Percentiles rank a stretch among this genome's conserved stretches.
Evolutionary conservation across 2,329 filamentous ascomycete species (phyloP).

Genomic region (Herpotrichia juniperi): DNA sequence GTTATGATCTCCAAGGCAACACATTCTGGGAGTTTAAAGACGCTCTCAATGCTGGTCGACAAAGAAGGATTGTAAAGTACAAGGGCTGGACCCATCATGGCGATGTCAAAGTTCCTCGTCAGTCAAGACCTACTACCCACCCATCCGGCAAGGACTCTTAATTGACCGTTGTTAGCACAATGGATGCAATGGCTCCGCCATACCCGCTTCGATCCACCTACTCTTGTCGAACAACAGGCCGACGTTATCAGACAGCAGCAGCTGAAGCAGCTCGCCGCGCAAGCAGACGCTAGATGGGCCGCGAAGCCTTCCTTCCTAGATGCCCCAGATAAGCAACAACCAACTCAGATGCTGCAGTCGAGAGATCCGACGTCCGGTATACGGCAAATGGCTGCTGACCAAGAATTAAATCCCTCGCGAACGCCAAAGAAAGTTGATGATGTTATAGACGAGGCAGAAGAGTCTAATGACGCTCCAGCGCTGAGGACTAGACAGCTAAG

Average conservation of each 20-base stretch:
- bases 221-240: constrained; percentile 63
- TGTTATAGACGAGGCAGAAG: constrained; percentile 33
- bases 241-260: constrained; percentile 63
- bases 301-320: constrained; percentile 65
- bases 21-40: constrained; percentile 73
- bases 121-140: constrained; percentile 7
- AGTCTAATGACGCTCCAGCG: constrained; percentile 14
- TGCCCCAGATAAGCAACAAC: constrained; percentile 57
- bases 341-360: constrained; percentile 52
- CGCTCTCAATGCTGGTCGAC: constrained; percentile 57
- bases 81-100: constrained; percentile 59
- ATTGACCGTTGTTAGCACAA: constrained; percentile 54
- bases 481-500: constrained; percentile 27
- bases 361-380: constrained; percentile 50
- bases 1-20: constrained; percentile 67
- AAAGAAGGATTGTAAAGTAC: constrained; percentile 65
- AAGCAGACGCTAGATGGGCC: constrained; percentile 67
- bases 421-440: constrained; percentile 14
- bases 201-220: constrained; percentile 62
- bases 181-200: constrained; percentile 74
- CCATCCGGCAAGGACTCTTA: neutral
- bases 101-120: constrained; percentile 66
- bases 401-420: constrained; percentile 31
- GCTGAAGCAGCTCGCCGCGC: constrained; percentile 64
- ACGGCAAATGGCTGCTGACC: constrained; percentile 36